Conservation (phyloP, 2,329 filamentous ascomycete species). For the Ceratocystis eucalypticola region DNA sequence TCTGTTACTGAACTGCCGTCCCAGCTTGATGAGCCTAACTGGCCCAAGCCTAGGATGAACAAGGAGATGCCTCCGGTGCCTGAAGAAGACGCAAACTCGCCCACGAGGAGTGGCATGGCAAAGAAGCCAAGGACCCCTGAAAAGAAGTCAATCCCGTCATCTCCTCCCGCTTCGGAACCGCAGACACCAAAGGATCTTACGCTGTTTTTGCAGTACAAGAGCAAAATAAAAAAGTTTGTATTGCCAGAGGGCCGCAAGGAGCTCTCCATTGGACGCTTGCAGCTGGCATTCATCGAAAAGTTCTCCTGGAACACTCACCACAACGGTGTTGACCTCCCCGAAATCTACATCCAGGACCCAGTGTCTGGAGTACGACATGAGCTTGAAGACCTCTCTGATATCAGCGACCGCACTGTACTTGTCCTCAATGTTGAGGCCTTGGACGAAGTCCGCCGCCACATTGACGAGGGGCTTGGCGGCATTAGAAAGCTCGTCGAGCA, state of each 20-base stretch:
- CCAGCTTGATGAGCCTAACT: constrained; percentile 1
- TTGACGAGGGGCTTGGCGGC: constrained; percentile 78
- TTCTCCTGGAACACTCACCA: constrained; percentile 98
- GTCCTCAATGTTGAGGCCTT: constrained; percentile 85
- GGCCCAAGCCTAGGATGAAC: constrained; percentile 4
- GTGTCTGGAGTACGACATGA: constrained; percentile 95
- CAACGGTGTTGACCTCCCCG: constrained; percentile 81
- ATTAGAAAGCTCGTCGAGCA: constrained; percentile 74
- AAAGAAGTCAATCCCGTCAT: constrained; percentile 21
- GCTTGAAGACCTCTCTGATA: constrained; percentile 79
- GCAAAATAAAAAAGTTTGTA: constrained; percentile 91
- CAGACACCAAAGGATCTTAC: constrained; percentile 71
- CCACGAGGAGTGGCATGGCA: constrained; percentile 17
- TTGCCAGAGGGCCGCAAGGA: constrained; percentile 72
- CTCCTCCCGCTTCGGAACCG: constrained; percentile 48
- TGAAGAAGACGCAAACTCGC: not conserved
- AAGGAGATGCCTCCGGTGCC: constrained; percentile 15
- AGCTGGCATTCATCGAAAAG: constrained; percentile 96
- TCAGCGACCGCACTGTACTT: constrained; percentile 90
- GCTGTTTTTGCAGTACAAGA: constrained; percentile 90
- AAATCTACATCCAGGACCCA: constrained; percentile 95
- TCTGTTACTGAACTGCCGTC: not conserved
- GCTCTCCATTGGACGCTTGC: constrained; percentile 72
- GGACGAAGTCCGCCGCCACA: constrained; percentile 91
- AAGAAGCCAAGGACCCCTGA: constrained; percentile 19